Conservation (phyloP, 352 stramenopile species). For the Phytophthora cryptogea region DNA sequence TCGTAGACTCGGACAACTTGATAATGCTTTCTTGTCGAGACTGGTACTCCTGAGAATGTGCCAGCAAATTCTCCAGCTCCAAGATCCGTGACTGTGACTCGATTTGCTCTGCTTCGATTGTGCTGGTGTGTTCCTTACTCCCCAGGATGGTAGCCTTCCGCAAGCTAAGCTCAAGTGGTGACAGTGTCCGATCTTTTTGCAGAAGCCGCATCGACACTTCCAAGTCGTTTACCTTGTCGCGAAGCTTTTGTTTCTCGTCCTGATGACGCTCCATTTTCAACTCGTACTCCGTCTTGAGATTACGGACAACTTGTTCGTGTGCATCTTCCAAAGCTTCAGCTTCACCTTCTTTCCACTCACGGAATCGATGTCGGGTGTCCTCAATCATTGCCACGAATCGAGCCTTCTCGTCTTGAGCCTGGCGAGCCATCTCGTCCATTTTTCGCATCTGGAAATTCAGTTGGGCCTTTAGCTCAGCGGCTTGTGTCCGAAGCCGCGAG, state of each 20-base stretch:
- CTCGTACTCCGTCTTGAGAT: constrained; percentile 66
- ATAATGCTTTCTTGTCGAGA: constrained; percentile 65
- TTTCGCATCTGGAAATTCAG: constrained; percentile 45
- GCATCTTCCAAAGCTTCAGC: constrained; percentile 36
- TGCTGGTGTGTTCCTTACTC: constrained; percentile 46
- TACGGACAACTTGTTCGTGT: constrained; percentile 53
- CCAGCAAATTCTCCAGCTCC: constrained; percentile 59
- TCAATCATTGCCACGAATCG: constrained; percentile 54
- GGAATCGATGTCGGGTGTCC: constrained; percentile 61
- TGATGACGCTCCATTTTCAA: constrained; percentile 68
- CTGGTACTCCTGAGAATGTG: constrained; percentile 65
- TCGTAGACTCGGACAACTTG: constrained; percentile 62
- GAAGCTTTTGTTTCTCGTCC: constrained; percentile 76
- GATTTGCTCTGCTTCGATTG: constrained; percentile 58
- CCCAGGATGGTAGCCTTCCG: constrained; percentile 65
- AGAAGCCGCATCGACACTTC: constrained; percentile 66
- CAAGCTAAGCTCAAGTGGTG: constrained; percentile 63
- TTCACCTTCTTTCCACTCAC: constrained; percentile 71
- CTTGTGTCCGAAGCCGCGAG: constrained; percentile 36
- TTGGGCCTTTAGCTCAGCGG: constrained; percentile 49
- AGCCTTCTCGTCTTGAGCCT: constrained; percentile 63
- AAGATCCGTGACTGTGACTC: constrained; percentile 54
- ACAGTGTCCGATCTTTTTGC: constrained; percentile 67
- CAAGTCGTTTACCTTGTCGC: constrained; percentile 75
- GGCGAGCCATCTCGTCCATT: constrained; percentile 52